phyloP scores from a whole-genome alignment of 345 rosid species.

The Sisymbrium irio region DNA sequence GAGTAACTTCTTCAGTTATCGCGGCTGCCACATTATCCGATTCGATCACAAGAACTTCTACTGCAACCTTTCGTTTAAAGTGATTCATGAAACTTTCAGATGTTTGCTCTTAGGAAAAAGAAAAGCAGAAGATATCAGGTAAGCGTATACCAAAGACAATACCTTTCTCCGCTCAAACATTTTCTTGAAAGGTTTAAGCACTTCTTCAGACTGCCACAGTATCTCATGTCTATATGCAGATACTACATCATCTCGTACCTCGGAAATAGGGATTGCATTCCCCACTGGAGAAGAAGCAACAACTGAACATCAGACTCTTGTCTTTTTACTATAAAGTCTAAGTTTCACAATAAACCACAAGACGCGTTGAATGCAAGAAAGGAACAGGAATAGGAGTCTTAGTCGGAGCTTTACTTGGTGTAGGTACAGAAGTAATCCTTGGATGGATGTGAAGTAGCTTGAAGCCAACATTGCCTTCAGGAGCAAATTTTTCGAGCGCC shows the following conservation, averaged over 20 bases:
- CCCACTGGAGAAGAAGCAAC: conserved; percentile 51
- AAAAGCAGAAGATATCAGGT: not conserved
- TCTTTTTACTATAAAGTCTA: not conserved
- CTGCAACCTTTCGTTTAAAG: conserved; percentile 49
- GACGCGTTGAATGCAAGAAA: too few species aligned
- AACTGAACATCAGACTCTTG: conserved; percentile 1
- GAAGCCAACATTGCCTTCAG: conserved; percentile 50
- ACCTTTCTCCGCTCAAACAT: conserved; percentile 61
- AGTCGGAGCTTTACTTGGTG: conserved; percentile 63
- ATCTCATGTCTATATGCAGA: conserved; percentile 72
- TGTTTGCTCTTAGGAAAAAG: not conserved
- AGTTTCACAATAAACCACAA: too few species aligned
- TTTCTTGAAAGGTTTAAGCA: conserved; percentile 59
- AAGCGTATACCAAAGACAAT: not conserved
- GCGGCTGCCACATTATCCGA: conserved; percentile 62
- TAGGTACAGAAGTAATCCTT: conserved; percentile 65
- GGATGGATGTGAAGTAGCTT: conserved; percentile 73
- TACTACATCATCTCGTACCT: conserved; percentile 80
- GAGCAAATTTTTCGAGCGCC: conserved; percentile 53
- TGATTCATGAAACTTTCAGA: conserved; percentile 4
- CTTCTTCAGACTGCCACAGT: conserved; percentile 59
- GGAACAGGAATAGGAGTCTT: not conserved
- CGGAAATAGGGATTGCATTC: conserved; percentile 62
- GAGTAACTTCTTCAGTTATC: conserved; percentile 61
- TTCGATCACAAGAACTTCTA: conserved; percentile 52